Evolutionary conservation across 78 protist species (phyloP).

Genomic region (Anaeramoeba flamelloides): DNA sequence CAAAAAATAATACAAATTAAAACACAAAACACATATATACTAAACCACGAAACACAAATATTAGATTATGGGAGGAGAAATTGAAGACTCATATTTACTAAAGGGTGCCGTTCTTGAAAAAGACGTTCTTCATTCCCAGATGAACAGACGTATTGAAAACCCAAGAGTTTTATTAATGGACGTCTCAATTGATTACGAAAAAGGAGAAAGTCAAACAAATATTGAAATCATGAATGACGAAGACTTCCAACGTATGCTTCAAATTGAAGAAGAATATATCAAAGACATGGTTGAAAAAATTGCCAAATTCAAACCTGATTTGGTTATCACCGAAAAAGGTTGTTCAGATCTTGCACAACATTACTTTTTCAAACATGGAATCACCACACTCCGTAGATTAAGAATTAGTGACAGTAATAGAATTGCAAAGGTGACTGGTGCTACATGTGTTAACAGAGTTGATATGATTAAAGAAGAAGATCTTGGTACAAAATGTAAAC

Average conservation of each 20-base stretch:
- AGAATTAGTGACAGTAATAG: constrained; percentile 96
- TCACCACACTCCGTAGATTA: constrained; percentile 86
- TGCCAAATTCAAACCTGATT: constrained; percentile 82
- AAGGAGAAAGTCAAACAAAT: constrained; percentile 84
- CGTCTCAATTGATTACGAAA: constrained; percentile 94
- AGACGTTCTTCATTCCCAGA: constrained; percentile 87
- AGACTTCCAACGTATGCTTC: constrained; percentile 52
- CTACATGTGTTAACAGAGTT: constrained; percentile 77
- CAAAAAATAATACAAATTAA: no score
- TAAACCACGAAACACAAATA: no score
- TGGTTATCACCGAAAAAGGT: constrained; percentile 98
- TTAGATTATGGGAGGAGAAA: constrained; percentile 91
- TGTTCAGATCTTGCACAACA: constrained; percentile 81
- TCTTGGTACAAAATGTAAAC: constrained; percentile 74
- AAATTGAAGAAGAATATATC: constrained; percentile 84
- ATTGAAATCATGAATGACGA: constrained; percentile 69
- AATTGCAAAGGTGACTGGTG: constrained; percentile 93
- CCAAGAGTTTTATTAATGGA: constrained; percentile 92
- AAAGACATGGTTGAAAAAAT: constrained; percentile 59
- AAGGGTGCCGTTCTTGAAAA: constrained; percentile 92
- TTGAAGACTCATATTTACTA: constrained; percentile 72
- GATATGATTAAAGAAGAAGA: constrained; percentile 84
- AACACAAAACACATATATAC: no score
- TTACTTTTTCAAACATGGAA: constrained; percentile 61
- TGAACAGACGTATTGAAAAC: constrained; percentile 82